Evolutionary conservation across 1,139 yeast species (phyloP), one percentile per base, ranked within the genome.

Genomic region (Suhomyces choctaworum): DNA sequence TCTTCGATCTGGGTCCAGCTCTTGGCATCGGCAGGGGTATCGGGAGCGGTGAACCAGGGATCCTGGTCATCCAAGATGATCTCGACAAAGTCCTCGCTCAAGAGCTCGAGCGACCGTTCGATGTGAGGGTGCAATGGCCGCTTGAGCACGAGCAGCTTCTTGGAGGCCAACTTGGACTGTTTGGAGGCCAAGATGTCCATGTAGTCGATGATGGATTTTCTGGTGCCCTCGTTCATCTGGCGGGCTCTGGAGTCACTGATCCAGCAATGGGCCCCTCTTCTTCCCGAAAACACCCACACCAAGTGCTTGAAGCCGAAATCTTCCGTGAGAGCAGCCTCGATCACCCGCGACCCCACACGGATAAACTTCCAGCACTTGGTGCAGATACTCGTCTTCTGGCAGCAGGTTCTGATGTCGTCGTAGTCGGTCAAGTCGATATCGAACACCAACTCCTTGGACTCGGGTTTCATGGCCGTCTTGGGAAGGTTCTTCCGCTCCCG

Each of bases 241-340:
- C 97, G 69, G 0, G 97, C 96, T 32, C 90, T 67, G 36, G 76
- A 63, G 56, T 94, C 98, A 60, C 96, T 86, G 16, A 92, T 75
- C 99, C 99, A 92, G 50, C 97, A 95, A 70, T 92, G 99, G 16
- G 95, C 96, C 60, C 99, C 99, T 74, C 99, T 85, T 69, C 99
- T 82, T 31, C 99, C 99, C 0, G 97, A 88, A 56, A 88, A 92
- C 3, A 92, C 96, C 98, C 98, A 92, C 30, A 92, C 68, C 54
- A 89, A 67, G 57, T 88, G 82, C 38, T 80, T 66, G 59, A 88
- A 90, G 1, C 97, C 97, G 62, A 94, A 92, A 60, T 92, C 98
- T 32, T 88, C 87, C 37, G 78, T 66, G 38, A 92, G 66, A 0
- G 95, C 83, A 1, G 62, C 54, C 40, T 86, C 89, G 41, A 94